Conservation (phyloP, 768 basidiomycete genomes). For the Kockovaella imperatae region DNA sequence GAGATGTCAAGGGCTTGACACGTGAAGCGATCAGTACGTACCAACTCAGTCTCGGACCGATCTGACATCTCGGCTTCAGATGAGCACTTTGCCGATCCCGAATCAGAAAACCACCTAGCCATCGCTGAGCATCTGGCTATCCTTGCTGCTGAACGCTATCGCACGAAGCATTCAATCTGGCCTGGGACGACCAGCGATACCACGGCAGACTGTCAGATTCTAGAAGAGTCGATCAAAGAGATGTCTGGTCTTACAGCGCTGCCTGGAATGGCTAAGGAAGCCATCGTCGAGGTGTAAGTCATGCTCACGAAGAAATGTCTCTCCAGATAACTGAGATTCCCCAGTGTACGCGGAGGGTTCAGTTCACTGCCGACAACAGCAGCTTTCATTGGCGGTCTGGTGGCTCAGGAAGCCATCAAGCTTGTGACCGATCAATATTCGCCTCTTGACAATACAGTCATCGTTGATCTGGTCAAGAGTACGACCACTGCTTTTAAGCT, state of each 20-base stretch:
- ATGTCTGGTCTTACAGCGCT: constrained; percentile 12
- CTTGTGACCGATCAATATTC: constrained; percentile 92
- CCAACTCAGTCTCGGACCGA: neutral
- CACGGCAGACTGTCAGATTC: no score
- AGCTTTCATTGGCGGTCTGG: constrained; percentile 83
- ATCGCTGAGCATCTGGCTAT: constrained; percentile 42
- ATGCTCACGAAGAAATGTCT: neutral
- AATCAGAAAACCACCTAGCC: constrained; percentile 9
- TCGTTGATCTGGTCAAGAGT: constrained; percentile 61
- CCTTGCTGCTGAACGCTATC: constrained; percentile 40
- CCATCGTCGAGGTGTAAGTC: constrained; percentile 72
- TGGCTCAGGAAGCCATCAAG: constrained; percentile 96
- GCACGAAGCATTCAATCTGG: constrained; percentile 29
- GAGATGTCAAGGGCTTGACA: constrained; percentile 17
- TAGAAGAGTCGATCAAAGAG: constrained; percentile 15
- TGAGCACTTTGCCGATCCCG: neutral
- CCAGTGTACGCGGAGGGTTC: constrained; percentile 36
- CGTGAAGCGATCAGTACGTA: constrained; percentile 38
- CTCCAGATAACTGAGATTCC: neutral
- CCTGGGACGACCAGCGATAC: constrained; percentile 31
- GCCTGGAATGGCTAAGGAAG: constrained; percentile 11
- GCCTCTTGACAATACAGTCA: constrained; percentile 74
- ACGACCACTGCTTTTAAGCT: constrained; percentile 40
- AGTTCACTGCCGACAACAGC: constrained; percentile 72
- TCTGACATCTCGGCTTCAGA: constrained; percentile 1